phyloP scores from a whole-genome alignment of 306 rosid genomes.

The Trifolium fragiferum region DNA sequence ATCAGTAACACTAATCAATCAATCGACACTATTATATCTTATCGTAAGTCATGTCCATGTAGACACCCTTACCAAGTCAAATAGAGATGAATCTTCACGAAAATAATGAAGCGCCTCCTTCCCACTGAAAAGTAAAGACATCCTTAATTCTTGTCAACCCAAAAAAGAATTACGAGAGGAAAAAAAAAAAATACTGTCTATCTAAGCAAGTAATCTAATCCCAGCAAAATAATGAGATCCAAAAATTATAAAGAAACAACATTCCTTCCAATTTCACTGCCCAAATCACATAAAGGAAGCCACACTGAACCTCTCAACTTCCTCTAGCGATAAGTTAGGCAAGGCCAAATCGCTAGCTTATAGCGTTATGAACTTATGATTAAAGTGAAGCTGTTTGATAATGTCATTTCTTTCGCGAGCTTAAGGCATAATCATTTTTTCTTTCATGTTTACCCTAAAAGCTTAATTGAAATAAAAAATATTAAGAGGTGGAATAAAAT shows the following conservation, averaged over 20 bases:
- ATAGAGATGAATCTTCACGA: slow-evolving; percentile 70
- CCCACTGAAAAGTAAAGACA: slow-evolving; percentile 54
- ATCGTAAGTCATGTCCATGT: background rate
- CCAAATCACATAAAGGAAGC: slow-evolving; percentile 5
- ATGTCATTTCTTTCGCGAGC: too few species aligned
- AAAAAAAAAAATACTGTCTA: background rate
- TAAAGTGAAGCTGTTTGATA: too few species aligned
- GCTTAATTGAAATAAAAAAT: too few species aligned
- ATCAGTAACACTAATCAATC: background rate
- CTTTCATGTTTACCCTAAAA: too few species aligned
- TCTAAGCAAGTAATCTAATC: background rate
- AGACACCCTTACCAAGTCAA: slow-evolving; percentile 62
- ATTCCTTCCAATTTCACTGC: background rate
- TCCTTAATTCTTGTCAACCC: slow-evolving; percentile 11
- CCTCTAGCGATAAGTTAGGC: background rate
- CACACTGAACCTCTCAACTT: background rate
- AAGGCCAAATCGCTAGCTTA: too few species aligned
- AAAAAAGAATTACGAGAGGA: background rate
- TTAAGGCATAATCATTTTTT: too few species aligned
- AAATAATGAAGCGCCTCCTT: slow-evolving; percentile 87
- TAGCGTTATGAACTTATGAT: too few species aligned
- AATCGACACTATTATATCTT: background rate
- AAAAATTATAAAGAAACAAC: background rate
- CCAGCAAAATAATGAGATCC: background rate
- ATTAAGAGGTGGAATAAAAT: too few species aligned